Percentiles rank a stretch among this genome's conserved stretches.
Evolutionary conservation across 2,329 filamentous ascomycete species (phyloP).

Genomic region (Torrubiella hemipterigena): DNA sequence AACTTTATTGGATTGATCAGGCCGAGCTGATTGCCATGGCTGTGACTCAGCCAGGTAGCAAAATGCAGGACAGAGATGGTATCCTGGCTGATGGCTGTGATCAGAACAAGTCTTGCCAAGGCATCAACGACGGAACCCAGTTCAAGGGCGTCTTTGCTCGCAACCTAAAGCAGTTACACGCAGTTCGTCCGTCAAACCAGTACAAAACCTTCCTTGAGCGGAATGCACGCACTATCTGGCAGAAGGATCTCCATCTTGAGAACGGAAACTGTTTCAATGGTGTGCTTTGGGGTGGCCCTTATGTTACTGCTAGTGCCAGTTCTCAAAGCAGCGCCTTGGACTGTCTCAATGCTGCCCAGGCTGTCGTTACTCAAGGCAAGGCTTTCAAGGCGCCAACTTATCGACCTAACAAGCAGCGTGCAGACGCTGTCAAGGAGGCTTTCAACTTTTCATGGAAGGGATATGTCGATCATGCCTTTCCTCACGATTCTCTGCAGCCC

Average conservation of each 20-base stretch:
- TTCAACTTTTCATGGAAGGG: constrained; percentile 59
- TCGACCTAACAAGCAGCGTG: constrained; percentile 23
- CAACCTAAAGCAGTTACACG: constrained; percentile 6
- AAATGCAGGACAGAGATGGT: constrained; percentile 26
- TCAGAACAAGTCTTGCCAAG: constrained; percentile 23
- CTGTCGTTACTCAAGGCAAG: not conserved
- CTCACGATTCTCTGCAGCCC: constrained; percentile 59
- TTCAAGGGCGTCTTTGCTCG: constrained; percentile 42
- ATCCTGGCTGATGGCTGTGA: constrained; percentile 33
- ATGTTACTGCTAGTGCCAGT: constrained; percentile 2
- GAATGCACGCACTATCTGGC: constrained; percentile 8
- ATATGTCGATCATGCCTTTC: constrained; percentile 59
- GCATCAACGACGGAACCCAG: constrained; percentile 34
- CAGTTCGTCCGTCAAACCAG: constrained; percentile 2
- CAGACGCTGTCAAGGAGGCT: constrained; percentile 49
- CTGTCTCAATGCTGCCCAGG: constrained; percentile 2
- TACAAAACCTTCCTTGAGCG: constrained; percentile 6
- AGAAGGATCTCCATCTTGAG: constrained; percentile 4
- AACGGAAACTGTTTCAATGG: constrained; percentile 2
- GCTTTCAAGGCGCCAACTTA: not conserved
- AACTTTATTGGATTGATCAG: constrained; percentile 22
- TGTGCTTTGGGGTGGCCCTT: constrained; percentile 4
- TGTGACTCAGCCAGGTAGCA: constrained; percentile 23
- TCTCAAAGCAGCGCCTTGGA: constrained; percentile 3
- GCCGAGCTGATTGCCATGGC: constrained; percentile 37